Evolutionary conservation across 2,329 filamentous ascomycete genomes (phyloP), one percentile per base, ranked within the genome.

Genomic region (Talaromyces sp.): DNA sequence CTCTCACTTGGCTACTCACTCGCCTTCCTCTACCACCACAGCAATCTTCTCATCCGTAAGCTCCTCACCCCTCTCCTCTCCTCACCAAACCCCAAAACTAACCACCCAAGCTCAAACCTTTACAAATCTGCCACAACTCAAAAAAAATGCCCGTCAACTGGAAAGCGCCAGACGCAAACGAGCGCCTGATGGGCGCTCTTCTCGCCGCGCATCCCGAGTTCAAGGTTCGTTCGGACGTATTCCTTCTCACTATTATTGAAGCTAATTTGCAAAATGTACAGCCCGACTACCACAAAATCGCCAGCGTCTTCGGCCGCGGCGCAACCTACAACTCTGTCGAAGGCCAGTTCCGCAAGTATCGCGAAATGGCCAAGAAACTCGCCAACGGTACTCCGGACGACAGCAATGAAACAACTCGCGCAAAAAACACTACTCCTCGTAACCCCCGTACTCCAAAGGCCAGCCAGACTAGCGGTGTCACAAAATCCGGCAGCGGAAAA

Each of bases 321-420:
- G 78, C 79, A 0, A 82, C 78, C 0, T 81, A 81, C 69, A 73
- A 82, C 62, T 71, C 80, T 0, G 75, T 84, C 27, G 77, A 83
- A 63, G 73, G 74, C 51, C 75, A 74, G 2, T 76, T 84, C 39
- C 77, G 79, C 51, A 74, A 72, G 53, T 77, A 76, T 62, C 81
- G 80, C 55, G 75, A 76, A 55, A 55, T 70, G 1, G 79, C 80
- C 0, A 68, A 70, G 0, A 63, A 65, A 0, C 70, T 82, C 15
- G 69, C 70, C 47, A 68, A 67, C 4, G 71, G 73, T 6, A 67
- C 69, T 1, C 58, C 15, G 0, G 36, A 61, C 2, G 13, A 54
- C 0, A 54, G 61, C 2, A 69, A 63, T 9, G 54, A 63, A n/a
- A 47, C 60, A 13, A 25, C 67, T 10, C 65, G 65, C 1, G 61